phyloP scores from a whole-genome alignment of 768 basidiomycete genomes.

The Strobilomyces confusus region DNA sequence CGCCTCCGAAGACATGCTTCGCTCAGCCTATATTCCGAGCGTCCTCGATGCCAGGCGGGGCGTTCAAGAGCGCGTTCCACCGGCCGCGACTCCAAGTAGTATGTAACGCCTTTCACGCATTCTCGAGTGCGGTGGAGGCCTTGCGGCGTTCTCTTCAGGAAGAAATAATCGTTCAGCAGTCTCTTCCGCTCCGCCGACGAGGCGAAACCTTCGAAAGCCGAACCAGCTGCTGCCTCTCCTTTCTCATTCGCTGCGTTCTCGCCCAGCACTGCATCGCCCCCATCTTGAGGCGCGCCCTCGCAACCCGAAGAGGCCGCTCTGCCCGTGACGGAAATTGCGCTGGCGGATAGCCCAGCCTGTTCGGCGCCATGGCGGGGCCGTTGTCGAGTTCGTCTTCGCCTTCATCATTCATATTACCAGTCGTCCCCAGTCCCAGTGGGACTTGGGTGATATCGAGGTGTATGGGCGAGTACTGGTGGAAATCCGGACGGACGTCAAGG shows the following conservation, averaged over 20 bases:
- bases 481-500: slow-evolving; percentile 50
- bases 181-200: slow-evolving; percentile 44
- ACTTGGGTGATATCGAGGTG: slow-evolving; percentile 45
- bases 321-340: not conserved
- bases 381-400: not conserved
- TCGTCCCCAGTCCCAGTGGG: slow-evolving; percentile 39
- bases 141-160: slow-evolving; percentile 47
- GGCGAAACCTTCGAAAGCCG: slow-evolving; percentile 17
- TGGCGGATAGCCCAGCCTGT: slow-evolving; percentile 10
- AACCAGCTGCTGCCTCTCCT: slow-evolving; percentile 11
- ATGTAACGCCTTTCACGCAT: slow-evolving; percentile 29
- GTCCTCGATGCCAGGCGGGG: slow-evolving; percentile 30
- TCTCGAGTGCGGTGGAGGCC: slow-evolving; percentile 38
- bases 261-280: slow-evolving; percentile 2
- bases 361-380: slow-evolving; percentile 1
- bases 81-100: slow-evolving; percentile 12
- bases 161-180: slow-evolving; percentile 57
- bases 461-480: slow-evolving; percentile 38
- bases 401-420: slow-evolving; percentile 1
- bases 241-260: slow-evolving; percentile 10
- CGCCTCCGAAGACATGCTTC: slow-evolving; percentile 20
- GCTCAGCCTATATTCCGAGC: slow-evolving; percentile 37
- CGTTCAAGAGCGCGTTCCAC: slow-evolving; percentile 21
- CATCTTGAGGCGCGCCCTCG: slow-evolving; percentile 2
- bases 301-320: slow-evolving; percentile 3